Percentiles rank a stretch among this genome's conserved stretches.
Conservation (phyloP, 148 eudicot species). For the Diospyros lotus region DNA sequence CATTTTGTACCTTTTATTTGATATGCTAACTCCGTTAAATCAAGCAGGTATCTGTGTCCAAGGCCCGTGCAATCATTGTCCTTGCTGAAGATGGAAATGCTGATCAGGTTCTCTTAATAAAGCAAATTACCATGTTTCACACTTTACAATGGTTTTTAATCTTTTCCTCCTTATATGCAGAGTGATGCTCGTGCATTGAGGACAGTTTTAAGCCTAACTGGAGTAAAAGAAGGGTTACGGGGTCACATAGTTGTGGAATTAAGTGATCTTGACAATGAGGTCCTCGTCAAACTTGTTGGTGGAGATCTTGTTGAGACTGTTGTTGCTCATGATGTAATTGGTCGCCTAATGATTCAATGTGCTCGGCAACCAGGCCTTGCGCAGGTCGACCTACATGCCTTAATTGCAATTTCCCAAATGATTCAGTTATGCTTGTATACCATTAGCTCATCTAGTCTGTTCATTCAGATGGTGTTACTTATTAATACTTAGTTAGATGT, state of each 20-base stretch:
- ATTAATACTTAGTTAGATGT: neutral
- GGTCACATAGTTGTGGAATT: conserved; percentile 62
- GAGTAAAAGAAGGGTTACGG: conserved; percentile 48
- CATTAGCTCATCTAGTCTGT: neutral
- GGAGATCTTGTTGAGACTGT: conserved; percentile 65
- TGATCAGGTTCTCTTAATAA: conserved; percentile 38
- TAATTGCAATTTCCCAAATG: neutral
- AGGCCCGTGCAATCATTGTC: conserved; percentile 61
- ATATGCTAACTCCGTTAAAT: conserved; percentile 13
- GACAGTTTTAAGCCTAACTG: conserved; percentile 58
- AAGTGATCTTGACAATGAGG: conserved; percentile 58
- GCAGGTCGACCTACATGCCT: conserved; percentile 30
- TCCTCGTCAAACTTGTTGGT: conserved; percentile 61
- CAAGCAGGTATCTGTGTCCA: conserved; percentile 49
- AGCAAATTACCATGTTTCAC: conserved; percentile 1
- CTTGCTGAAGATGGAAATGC: conserved; percentile 69
- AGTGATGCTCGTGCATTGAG: conserved; percentile 64
- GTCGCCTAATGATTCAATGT: conserved; percentile 60
- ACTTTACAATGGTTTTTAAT: neutral
- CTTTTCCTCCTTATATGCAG: conserved; percentile 23
- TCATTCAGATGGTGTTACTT: neutral
- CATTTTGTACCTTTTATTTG: neutral
- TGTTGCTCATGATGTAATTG: conserved; percentile 66
- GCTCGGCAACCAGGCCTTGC: conserved; percentile 70
- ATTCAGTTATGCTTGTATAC: neutral